Evolutionary conservation across 192 early-diverging fungal species (phyloP).

Genomic region (Kickxella alabastrina): DNA sequence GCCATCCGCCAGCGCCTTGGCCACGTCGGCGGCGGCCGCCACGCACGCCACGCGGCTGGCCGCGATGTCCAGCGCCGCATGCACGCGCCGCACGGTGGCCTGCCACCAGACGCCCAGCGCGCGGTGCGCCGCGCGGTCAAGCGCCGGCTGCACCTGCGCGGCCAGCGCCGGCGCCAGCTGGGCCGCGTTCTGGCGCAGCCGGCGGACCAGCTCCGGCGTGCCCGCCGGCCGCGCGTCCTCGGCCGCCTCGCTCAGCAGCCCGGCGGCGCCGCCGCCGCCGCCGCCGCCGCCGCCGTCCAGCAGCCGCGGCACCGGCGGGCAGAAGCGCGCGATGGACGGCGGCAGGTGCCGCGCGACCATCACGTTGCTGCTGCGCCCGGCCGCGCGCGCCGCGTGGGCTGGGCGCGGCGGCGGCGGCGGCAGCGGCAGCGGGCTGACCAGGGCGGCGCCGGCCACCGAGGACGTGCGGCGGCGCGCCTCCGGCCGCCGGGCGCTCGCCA

Average conservation of each 20-base stretch:
- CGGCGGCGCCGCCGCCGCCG: background rate
- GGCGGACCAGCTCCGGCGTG: conserved; percentile 9
- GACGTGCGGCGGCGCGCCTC: conserved; percentile 29
- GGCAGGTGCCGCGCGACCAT: conserved; percentile 42
- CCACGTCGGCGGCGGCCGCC: conserved; percentile 13
- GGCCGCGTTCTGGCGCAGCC: conserved; percentile 9
- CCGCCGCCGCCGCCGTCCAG: conserved; percentile 19
- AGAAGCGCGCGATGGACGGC: conserved; percentile 28
- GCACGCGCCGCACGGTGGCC: background rate
- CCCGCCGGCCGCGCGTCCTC: conserved; percentile 14
- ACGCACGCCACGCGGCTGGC: conserved; percentile 10
- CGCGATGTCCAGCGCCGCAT: conserved; percentile 4
- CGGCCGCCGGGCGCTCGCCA: conserved; percentile 8
- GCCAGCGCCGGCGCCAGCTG: conserved; percentile 19
- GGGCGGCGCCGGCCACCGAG: conserved; percentile 36
- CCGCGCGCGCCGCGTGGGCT: background rate
- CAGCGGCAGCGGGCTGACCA: conserved; percentile 10
- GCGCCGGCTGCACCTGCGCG: conserved; percentile 27
- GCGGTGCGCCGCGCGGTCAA: conserved; percentile 22
- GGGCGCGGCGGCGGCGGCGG: background rate
- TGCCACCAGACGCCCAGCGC: conserved; percentile 35
- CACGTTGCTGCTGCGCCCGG: conserved; percentile 13
- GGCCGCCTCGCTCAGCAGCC: conserved; percentile 23
- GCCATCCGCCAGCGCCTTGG: conserved; percentile 11
- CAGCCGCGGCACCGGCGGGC: conserved; percentile 29